Base-by-base conservation (phyloP, 2,329 filamentous ascomycete genomes). In the Tothia fuscella region DNA sequence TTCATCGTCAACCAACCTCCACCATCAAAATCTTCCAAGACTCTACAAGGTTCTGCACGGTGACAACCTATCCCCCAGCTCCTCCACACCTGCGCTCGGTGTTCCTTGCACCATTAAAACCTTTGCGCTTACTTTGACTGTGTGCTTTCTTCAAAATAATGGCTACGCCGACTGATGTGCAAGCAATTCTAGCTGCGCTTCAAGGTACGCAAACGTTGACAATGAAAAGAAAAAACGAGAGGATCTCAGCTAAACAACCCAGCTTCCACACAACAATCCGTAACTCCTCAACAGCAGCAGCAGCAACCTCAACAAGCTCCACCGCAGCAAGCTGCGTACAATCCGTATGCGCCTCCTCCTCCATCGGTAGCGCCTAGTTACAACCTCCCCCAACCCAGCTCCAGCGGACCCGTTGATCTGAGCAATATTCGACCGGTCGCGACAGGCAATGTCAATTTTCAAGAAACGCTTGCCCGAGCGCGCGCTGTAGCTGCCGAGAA, bases 391-490 rank as follows among this genome's bases (percentile, higher is more conserved):
- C 78, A 78, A 50, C 82, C 83, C 2, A 75, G 80, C 5, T 72
- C 72, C 43, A 82, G 81, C 45, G 85, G 85, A 38, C 87, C 76
- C 51, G 68, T 93, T 48, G 85, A 93, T 56, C 63, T 93, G 40
- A 88, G 80, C 61, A 72, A 75, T 42, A 84, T 91, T 56, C 82
- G 82, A 53, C 85, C 86, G 4, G 73, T 81, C 42, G 85, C 74
- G 56, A 83, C 82, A 22, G 86, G 86, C 45, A 85, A 81, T 16
- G 80, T 93, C 51, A 89, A 80, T 60, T 80, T 93, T 49, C 75
- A 81, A 45, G 85, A 93, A 58, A 82, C 85, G 37, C 80, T 93
- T 52, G 83, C 86, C 29, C 85, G 87, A 58, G 86, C 85, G 35
- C 82, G 83, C 57, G 82, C 80, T 31, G 84, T 83, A 59, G 84